Base-by-base conservation (phyloP, 306 rosid species). In the Cicer bijugum region DNA sequence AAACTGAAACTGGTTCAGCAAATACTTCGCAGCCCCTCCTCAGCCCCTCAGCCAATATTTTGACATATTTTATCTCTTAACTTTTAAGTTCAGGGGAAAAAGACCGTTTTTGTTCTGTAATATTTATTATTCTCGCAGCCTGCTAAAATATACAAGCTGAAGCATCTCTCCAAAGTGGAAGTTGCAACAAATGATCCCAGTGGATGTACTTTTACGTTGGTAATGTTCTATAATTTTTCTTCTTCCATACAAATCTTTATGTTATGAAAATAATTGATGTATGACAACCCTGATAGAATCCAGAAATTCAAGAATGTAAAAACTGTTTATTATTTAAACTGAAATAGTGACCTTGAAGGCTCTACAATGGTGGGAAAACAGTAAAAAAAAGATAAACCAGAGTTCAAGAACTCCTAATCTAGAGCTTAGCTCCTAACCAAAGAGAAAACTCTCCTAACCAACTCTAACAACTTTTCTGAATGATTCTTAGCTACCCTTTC, bases 161-260 rank as follows among this genome's bases (percentile, higher is more conserved):
- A 94, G 83, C 97, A 94, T 85, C 96, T 94, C 60, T 83, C 96
- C 43, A 94, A 94, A 84, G 80, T 94, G 87, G 99, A 94, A 86
- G 96, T 94, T 76, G 71, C 85, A 58, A 35, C 97, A 57, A 87
- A 81, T 67, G 97, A 94, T 70, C 95, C 97, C 48, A 91, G 93
- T 83, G 97, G 97, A 77, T 91, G 90, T 71, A 88, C 97, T 6
- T 94, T 94, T 86, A 94, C 89, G 0, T 83, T 94, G 96, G 99
- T 94, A 93, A 79, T 75, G 79, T 64, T 78, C 79, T 65, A 80
- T 77, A 74, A 65, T 59, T 63, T 44, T 12, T 33, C 17, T 75
- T 12, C 51, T 74, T 46, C 33, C 60, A 35, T 37, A 20, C 40
- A 63, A 12, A 52, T 78, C 72, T 44, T 68, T 37, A 39, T 65